Conservation (phyloP, 441 rosid genomes). For the Bocquillonia castaneifolia region DNA sequence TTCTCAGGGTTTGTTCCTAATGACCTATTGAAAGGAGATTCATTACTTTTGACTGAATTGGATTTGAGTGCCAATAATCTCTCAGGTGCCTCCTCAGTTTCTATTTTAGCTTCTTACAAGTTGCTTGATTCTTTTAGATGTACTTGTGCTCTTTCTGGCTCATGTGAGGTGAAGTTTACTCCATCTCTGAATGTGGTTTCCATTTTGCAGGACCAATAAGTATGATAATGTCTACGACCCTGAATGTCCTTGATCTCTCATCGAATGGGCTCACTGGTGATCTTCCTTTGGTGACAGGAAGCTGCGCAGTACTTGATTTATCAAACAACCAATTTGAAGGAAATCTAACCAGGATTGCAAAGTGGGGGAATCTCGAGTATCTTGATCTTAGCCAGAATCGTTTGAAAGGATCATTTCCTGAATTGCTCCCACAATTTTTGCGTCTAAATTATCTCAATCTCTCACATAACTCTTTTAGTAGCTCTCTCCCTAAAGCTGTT, state of each 20-base stretch:
- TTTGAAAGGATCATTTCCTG: slow-evolving; percentile 74
- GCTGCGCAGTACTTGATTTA: slow-evolving; percentile 72
- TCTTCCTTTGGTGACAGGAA: slow-evolving; percentile 84
- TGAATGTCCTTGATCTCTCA: slow-evolving; percentile 67
- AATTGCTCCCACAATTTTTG: slow-evolving; percentile 67
- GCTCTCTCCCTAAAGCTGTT: slow-evolving; percentile 59
- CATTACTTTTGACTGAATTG: slow-evolving; percentile 61
- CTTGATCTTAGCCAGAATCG: slow-evolving; percentile 87
- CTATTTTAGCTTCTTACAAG: slow-evolving; percentile 10
- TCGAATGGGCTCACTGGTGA: slow-evolving; percentile 73
- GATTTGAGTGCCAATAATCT: slow-evolving; percentile 95
- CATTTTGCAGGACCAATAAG: slow-evolving; percentile 65
- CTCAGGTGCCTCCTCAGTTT: slow-evolving; percentile 50
- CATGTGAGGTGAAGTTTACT: not conserved
- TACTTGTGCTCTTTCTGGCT: slow-evolving; percentile 1
- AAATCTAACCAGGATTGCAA: slow-evolving; percentile 61
- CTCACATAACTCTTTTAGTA: slow-evolving; percentile 66
- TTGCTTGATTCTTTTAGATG: not conserved
- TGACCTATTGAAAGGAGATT: slow-evolving; percentile 83
- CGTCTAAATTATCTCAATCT: slow-evolving; percentile 86
- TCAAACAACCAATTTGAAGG: slow-evolving; percentile 84
- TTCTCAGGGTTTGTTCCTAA: slow-evolving; percentile 84
- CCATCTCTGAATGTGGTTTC: slow-evolving; percentile 24
- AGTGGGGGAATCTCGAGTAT: slow-evolving; percentile 78
- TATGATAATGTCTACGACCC: slow-evolving; percentile 72